Evolutionary conservation across 1,284 basidiomycete genomes (phyloP).

Genomic region (Moesziomyces sp.): DNA sequence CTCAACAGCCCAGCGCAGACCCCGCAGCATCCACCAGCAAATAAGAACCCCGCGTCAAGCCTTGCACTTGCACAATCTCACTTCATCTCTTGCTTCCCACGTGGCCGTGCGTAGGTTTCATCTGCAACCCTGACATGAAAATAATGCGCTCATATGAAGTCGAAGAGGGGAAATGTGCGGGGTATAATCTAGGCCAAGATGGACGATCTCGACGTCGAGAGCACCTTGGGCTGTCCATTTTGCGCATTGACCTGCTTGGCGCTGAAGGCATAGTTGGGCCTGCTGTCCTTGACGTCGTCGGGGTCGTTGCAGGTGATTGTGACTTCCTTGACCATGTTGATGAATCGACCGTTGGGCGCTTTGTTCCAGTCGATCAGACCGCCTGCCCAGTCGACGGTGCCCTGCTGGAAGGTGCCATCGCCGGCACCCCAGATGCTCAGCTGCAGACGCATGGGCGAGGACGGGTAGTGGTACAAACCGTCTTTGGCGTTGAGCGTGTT

Average conservation of each 20-base stretch:
- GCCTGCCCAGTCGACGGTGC: conserved; percentile 51
- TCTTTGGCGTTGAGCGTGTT: conserved; percentile 24
- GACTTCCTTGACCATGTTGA: conserved; percentile 38
- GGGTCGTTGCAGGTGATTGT: conserved; percentile 41
- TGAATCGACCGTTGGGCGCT: conserved; percentile 29
- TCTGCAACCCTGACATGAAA: background rate
- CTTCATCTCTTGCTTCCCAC: too few relatives aligned
- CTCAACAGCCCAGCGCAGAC: background rate
- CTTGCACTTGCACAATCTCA: background rate
- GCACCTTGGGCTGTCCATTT: conserved; percentile 36
- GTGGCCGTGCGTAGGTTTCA: too few relatives aligned
- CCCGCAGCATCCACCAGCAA: background rate
- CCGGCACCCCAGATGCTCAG: conserved; percentile 55
- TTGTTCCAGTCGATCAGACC: conserved; percentile 54
- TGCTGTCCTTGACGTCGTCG: conserved; percentile 18
- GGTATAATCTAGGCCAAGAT: conserved; percentile 19
- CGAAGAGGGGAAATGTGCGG: conserved; percentile 4
- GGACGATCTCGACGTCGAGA: conserved; percentile 15
- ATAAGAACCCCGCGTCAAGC: background rate
- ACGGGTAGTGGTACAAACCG: conserved; percentile 46
- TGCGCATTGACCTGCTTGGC: conserved; percentile 16
- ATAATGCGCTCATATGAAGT: background rate
- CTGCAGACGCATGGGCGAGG: conserved; percentile 48
- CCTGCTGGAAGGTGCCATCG: conserved; percentile 29
- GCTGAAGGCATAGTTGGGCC: conserved; percentile 36